Evolutionary conservation across 352 stramenopile genomes (phyloP).

Genomic region (Globisporangium spiculum): DNA sequence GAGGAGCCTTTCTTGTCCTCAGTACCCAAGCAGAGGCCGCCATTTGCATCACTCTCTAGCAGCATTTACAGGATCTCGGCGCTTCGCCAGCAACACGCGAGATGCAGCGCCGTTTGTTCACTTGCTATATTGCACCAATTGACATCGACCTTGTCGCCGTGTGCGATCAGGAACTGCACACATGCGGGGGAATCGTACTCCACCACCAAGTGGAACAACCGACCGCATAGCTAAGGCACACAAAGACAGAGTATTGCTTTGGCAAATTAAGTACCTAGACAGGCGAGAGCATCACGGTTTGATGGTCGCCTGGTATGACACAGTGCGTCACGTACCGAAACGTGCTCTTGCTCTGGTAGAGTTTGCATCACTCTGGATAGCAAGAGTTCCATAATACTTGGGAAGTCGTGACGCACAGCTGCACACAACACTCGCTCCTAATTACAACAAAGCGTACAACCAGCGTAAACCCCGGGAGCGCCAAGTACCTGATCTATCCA

Average conservation of each 20-base stretch:
- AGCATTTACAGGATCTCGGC: constrained; percentile 4
- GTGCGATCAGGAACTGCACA: background rate
- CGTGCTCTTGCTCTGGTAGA: too few relatives aligned
- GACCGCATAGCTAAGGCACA: background rate
- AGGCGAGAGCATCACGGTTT: too few relatives aligned
- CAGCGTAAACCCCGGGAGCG: too few relatives aligned
- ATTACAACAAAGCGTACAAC: background rate
- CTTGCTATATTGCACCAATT: background rate
- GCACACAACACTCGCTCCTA: background rate
- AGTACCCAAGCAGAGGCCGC: background rate
- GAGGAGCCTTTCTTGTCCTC: background rate
- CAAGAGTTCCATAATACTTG: background rate
- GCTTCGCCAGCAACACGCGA: background rate
- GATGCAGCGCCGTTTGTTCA: background rate
- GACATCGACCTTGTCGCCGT: background rate
- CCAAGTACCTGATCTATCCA: background rate
- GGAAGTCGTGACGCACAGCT: too few relatives aligned
- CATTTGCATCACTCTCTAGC: background rate
- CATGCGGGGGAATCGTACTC: constrained; percentile 7
- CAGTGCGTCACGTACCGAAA: background rate
- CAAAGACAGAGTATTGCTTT: too few relatives aligned
- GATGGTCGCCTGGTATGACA: too few relatives aligned
- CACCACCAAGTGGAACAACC: constrained; percentile 1
- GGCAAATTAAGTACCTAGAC: too few relatives aligned
- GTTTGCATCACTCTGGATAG: too few relatives aligned